These are phyloP conservation scores for Tetradesmus obliquus DNA, from an alignment of 139 green algal genomes.

Conservation along the genomic window DNA sequence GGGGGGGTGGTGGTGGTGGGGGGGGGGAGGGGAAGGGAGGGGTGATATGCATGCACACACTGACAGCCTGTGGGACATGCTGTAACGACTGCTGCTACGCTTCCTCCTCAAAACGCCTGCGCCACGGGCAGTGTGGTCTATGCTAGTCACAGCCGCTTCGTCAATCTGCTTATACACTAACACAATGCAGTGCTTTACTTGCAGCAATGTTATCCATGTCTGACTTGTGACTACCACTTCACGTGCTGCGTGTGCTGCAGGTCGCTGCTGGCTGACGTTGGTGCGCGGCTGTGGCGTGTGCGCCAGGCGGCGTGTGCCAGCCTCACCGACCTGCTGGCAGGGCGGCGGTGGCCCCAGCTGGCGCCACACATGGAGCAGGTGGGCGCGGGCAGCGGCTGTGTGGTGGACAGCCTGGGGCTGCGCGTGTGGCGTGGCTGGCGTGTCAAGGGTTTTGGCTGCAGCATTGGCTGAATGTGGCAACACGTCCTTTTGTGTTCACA, in stretches of 20 bases:
- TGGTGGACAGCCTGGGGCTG: conserved; percentile 76
- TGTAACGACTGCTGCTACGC: no score
- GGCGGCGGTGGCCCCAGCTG: conserved; percentile 68
- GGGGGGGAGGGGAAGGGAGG: no score
- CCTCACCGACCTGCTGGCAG: conserved; percentile 85
- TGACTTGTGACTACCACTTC: no score
- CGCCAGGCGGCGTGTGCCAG: conserved; percentile 81
- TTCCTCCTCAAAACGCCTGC: no score
- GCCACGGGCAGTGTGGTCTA: no score
- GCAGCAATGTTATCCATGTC: no score
- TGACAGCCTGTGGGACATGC: conserved; percentile 48
- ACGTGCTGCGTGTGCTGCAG: neutral
- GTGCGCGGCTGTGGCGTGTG: conserved; percentile 85
- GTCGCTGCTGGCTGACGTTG: conserved; percentile 74
- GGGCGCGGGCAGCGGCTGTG: neutral
- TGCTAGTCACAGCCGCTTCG: no score
- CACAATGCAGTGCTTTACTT: no score
- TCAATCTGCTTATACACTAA: no score
- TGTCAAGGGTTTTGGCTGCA: conserved; percentile 52
- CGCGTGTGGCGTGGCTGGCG: conserved; percentile 90
- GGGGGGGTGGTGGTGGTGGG: no score
- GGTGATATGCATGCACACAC: neutral
- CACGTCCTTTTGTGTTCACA: neutral
- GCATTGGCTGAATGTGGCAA: neutral
- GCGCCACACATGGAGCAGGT: conserved; percentile 55